Base-by-base conservation (phyloP, 1,284 basidiomycete genomes). In the Macrocystidia cucumis region DNA sequence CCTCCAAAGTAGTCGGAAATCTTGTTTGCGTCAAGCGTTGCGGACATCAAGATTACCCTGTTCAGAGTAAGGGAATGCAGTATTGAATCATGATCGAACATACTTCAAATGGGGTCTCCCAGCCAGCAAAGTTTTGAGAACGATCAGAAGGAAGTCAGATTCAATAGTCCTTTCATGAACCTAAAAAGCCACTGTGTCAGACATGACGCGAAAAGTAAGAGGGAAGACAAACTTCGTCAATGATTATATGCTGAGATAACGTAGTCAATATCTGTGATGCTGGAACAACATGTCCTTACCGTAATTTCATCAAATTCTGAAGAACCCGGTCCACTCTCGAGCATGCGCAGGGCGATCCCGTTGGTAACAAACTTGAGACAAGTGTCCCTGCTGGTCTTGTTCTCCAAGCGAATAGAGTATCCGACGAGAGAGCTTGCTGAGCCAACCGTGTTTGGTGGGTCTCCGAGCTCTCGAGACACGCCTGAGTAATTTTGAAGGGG, bases 151-250 rank as follows among this genome's bases (percentile, higher is more conserved):
- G 62, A 98, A 99, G 59, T 98, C 96, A 0, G 91, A 93, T 55
- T 99, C 95, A 47, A 99, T 98, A 3, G 85, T 91, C 9, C 96
- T 81, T 61, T 98, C 96, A 53, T 98, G 91, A 33, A 90, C 89
- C 67, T 95, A 41, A 11, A n/a, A 32, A 29, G 4, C 17, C 20
- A 38, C 9, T 20, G 21, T 34, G 7, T 27, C n/a, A 27, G 25
- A 7, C n/a, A 27, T 8, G 25, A 24, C 11, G 21, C 20, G 9
- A 32, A 31, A 22, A 17, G 2, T 21, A 13, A 32, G 19, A 29
- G 29, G 32, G 19, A n/a, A 30, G 7, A 52, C 57, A 24, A 33
- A 91, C 88, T 59, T 92, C 89, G 48, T 92, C 89, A 40, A 93
- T 82, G 44, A 92, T 81, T 48, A 92, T 80, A 56, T 91, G 86